Percentiles rank a stretch among this genome's conserved stretches.
phyloP scores from a whole-genome alignment of 148 eudicot species.

The Rhododendron griersonianum region DNA sequence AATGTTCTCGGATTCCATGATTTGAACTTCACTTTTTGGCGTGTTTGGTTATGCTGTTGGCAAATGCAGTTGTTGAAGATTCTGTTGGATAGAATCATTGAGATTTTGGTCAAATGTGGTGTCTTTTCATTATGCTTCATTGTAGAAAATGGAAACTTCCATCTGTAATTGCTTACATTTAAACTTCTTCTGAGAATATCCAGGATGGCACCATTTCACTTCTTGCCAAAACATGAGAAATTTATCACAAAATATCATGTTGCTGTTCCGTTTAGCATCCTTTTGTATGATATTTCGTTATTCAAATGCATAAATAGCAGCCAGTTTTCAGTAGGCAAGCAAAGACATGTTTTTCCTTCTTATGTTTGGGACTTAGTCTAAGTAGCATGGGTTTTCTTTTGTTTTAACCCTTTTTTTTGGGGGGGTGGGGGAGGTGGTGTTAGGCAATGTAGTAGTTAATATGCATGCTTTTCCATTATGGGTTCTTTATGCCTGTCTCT shows the following conservation, averaged over 20 bases:
- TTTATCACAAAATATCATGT: background rate
- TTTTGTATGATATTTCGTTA: background rate
- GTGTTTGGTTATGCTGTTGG: conserved; percentile 1
- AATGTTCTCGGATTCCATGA: background rate
- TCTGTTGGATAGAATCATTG: background rate
- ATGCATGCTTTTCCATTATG: background rate
- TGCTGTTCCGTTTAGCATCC: background rate
- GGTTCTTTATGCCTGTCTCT: background rate
- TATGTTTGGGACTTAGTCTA: background rate
- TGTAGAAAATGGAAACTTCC: background rate
- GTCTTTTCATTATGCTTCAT: background rate
- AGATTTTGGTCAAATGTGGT: background rate
- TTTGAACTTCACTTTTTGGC: background rate
- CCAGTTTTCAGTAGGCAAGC: too few species aligned
- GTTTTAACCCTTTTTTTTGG: background rate
- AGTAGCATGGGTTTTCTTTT: background rate
- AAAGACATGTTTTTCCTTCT: background rate
- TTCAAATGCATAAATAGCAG: background rate
- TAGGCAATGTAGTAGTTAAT: background rate
- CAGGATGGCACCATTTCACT: background rate
- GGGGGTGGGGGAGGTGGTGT: background rate
- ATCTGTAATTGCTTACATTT: background rate
- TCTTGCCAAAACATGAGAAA: background rate
- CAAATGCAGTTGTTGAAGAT: background rate
- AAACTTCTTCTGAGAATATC: background rate